A percentile compares a stretch with the other conserved stretches of the same genome.
Conservation (phyloP, 352 stramenopile species). For the Phytophthora idaei region DNA sequence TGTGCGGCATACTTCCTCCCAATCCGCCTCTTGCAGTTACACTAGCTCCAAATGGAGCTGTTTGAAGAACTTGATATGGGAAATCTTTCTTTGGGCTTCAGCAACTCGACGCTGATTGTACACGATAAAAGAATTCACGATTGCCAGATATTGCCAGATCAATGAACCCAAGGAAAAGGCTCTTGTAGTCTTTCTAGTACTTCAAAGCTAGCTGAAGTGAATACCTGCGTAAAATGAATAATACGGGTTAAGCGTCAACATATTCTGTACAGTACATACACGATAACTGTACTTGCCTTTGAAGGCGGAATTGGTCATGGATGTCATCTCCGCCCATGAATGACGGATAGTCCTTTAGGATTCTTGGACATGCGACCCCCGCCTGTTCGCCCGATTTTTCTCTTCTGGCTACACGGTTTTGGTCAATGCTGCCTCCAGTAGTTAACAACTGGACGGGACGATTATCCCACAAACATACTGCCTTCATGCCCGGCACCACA, state of each 20-base stretch:
- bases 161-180: conserved; percentile 12
- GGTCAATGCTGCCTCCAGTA: not conserved
- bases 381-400: not conserved
- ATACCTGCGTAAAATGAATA: conserved; percentile 8
- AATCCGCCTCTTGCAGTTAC: conserved; percentile 1
- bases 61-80: conserved; percentile 10
- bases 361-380: not conserved
- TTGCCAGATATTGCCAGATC: not conserved
- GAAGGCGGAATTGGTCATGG: conserved; percentile 2
- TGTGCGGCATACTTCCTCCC: not conserved
- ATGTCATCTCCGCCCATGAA: not conserved
- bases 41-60: conserved; percentile 7
- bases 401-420: not conserved
- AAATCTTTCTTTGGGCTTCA: not conserved
- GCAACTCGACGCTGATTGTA: not conserved
- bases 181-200: conserved; percentile 23
- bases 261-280: conserved; percentile 5
- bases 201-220: conserved; percentile 5
- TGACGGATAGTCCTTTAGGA: conserved; percentile 1
- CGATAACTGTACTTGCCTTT: conserved; percentile 6
- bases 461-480: not conserved
- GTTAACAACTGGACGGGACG: not conserved
- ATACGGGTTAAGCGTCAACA: not conserved
- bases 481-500: not conserved
- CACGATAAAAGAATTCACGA: conserved; percentile 17